phyloP scores from a whole-genome alignment of 2,329 filamentous ascomycete genomes.

The Elsinoe arachidis region DNA sequence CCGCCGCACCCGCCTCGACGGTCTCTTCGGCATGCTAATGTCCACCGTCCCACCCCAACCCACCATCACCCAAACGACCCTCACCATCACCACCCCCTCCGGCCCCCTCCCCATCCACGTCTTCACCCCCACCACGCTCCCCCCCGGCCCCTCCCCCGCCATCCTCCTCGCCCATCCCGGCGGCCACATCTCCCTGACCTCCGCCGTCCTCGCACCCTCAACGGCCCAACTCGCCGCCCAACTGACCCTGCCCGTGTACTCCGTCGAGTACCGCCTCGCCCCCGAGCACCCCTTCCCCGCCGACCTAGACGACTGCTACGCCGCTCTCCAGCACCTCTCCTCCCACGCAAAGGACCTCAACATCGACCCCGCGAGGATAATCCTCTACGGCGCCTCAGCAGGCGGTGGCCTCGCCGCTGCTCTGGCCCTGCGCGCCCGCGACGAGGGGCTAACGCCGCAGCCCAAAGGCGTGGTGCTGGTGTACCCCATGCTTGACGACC shows the following conservation, averaged over 20 bases:
- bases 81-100: constrained; percentile 1
- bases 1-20: constrained; percentile 14
- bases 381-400: background rate
- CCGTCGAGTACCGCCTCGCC: constrained; percentile 31
- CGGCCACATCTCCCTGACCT: constrained; percentile 30
- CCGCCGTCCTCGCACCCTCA: constrained; percentile 22
- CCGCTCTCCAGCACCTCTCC: background rate
- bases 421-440: constrained; percentile 18
- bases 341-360: background rate
- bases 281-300: constrained; percentile 19
- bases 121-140: constrained; percentile 19
- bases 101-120: constrained; percentile 13
- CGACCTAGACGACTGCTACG: constrained; percentile 17
- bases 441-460: constrained; percentile 17
- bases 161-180: constrained; percentile 36
- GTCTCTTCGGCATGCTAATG: constrained; percentile 12
- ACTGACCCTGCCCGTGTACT: constrained; percentile 27
- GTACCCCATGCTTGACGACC: constrained; percentile 43
- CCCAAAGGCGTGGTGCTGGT: constrained; percentile 33
- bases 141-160: constrained; percentile 18
- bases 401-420: background rate
- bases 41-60: constrained; percentile 10
- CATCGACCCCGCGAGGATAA: background rate
- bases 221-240: constrained; percentile 33
- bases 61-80: constrained; percentile 17